Base-by-base conservation (phyloP, 2,329 filamentous ascomycete species). In the Aspergillaceae sp. region DNA sequence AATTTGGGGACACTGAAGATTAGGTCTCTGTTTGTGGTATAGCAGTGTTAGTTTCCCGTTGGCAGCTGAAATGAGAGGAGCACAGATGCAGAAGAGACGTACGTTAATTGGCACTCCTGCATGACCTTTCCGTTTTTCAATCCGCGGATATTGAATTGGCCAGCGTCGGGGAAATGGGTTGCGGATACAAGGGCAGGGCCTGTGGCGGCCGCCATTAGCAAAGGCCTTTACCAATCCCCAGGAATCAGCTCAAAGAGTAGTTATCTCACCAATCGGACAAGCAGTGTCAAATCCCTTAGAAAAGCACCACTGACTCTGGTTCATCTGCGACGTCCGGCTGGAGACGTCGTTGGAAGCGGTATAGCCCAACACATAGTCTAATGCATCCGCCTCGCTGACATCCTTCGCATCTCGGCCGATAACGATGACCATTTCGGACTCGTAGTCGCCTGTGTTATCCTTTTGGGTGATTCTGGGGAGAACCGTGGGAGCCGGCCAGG, bases 311-410 rank as follows among this genome's bases (percentile, higher is more conserved):
- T 80, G 77, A 42, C 66, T 69, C 58, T 76, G 72, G 26, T 70
- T 67, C 53, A 75, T 70, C 65, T 83, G 79, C 44, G 69, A 70
- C 43, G 75, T 74, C 3, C 79, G 74, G 49, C 75, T 77, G 2
- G 78, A 82, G 5, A 84, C 74, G 56, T 84, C 80, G 63, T 84
- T 84, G 55, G 74, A 73, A 26, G 74, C 73, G 0, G 78, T 80
- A 59, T 84, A 84, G 29, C 81, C 80, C 2, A 84, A 73, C 4
- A 84, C 71, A 54, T 83, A 80, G 51, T 75, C 71, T 43, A 79
- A 58, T 4, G 79, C 78, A 29, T 82, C 72, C 0, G 67, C 70
- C 52, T 80, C 77, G 40, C 70, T 65, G 7, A 81, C 76, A 51
- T 82, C 78, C 54, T 74, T 75, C 35, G 68, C 68, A 32, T 68